Evolutionary conservation across 163 green algal genomes (phyloP), one percentile per base, ranked within the genome.

Genomic region (Scenedesmus sp.): DNA sequence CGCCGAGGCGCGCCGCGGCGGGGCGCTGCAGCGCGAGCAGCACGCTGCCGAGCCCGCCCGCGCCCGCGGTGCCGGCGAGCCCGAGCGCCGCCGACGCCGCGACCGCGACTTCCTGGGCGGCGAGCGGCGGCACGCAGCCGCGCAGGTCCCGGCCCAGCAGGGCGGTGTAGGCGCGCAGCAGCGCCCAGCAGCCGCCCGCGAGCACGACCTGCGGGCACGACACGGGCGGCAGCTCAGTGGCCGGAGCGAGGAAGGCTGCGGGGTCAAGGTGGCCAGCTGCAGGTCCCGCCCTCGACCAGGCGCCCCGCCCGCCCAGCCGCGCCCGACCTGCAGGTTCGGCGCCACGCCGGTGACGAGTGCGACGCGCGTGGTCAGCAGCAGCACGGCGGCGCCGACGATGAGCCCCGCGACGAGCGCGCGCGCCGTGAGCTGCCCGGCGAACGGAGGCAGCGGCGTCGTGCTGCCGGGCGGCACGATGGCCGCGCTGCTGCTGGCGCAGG

Each of bases 131-230:
- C 11, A 81, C 69, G 74, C 63, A 75, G 14, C n/a, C 18, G n/a
- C n/a, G n/a, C 63, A 81, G 67, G 74, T 81, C 74, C 7, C 74
- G 58, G 34, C 74, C 74, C 0, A 81, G 51, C 14, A 81, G 26
- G n/a, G 29, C 1, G 2, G 74, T 70, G 63, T 70, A 81, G 20
- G 22, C 11, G 17, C 50, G 48, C 33, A 81, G 51, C 20, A 81
- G 48, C 7, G 65, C 51, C 74, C 74, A 81, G 74, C 74, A 81
- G 39, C 28, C 36, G 5, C 28, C 50, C 31, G 74, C 53, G 14
- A 69, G 60, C 18, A 48, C 62, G 1, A 81, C 50, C n/a, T n/a
- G n/a, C n/a, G 17, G 15, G 48, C 18, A 57, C 48, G 18, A 57
- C 17, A 57, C 48, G 18, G 15, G 15, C 17, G 48, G 48, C 15